Conservation (phyloP, 768 basidiomycete genomes). For the Crepidotus variabilis region DNA sequence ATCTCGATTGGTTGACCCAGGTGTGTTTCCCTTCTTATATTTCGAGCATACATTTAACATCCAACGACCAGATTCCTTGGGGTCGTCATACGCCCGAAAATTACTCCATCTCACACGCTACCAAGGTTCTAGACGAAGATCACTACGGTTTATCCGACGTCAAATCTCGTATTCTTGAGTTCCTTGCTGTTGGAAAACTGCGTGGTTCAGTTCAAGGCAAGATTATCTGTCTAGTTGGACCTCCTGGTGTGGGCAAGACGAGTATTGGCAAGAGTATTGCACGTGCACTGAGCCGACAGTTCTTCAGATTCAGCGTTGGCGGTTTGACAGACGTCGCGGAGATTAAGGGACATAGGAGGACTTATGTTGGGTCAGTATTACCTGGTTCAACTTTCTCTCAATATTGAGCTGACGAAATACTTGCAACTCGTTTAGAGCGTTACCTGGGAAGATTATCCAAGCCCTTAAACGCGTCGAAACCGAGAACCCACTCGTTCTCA, state of each 20-base stretch:
- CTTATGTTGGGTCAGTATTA: conserved; percentile 80
- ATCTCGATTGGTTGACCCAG: conserved; percentile 90
- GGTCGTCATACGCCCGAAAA: conserved; percentile 93
- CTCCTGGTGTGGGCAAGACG: conserved; percentile 97
- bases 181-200: conserved; percentile 92
- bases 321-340: conserved; percentile 97
- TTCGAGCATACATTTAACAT: not conserved
- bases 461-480: conserved; percentile 90
- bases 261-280: conserved; percentile 95
- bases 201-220: conserved; percentile 95
- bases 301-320: conserved; percentile 96
- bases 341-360: conserved; percentile 96
- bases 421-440: conserved; percentile 44
- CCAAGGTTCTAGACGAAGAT: conserved; percentile 85
- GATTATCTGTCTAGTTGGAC: conserved; percentile 94
- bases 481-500: conserved; percentile 90
- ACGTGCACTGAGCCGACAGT: conserved; percentile 83
- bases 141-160: conserved; percentile 92
- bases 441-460: conserved; percentile 94
- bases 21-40: conserved; percentile 27
- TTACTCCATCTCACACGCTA: conserved; percentile 81
- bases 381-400: not conserved
- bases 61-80: conserved; percentile 75
- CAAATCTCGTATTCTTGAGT: conserved; percentile 92
- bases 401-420: not conserved